Evolutionary conservation across 352 stramenopile species (phyloP), one percentile per base, ranked within the genome.

Genomic region (Globisporangium irregulare): DNA sequence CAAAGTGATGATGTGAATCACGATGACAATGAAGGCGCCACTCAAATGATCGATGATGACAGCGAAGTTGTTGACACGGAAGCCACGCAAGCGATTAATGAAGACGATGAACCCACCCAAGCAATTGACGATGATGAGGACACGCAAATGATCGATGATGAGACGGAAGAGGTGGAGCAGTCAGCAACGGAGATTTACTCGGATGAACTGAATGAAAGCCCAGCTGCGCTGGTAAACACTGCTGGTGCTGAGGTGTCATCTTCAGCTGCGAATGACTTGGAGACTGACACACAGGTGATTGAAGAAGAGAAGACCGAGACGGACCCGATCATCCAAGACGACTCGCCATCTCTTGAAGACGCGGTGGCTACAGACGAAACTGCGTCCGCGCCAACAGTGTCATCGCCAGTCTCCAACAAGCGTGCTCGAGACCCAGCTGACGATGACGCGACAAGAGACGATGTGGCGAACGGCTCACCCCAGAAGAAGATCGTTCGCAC

Each of bases 31-130:
- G 64, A 71, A 34, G 61, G 69, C 20, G 59, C 65, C 4, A 70
- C 60, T 7, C 73, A 78, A 65, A 63, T 77, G 41, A 43, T 72
- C 5, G 65, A 73, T 54, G 54, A 77, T 43, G 74, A 54, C 22
- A 12, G 67, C 10, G 48, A 50, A 56, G 62, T 58, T 50, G 54
- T 38, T 29, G 38, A 38, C 54, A 27, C 15, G 51, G 14, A 9
- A n/a, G 56, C 18, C 5, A 62, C 50, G 22, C 61, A 51, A 68
- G 57, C 51, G 8, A 20, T 56, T n/a, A 53, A 53, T 14, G 41
- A 64, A 6, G 56, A 18, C 43, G 66, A 54, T 25, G 41, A 36
- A 41, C 15, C 18, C 9, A 67, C 66, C 12, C 53, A 60, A 18
- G 58, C 25, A 9, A 57, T 48, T 22, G 34, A 41, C 15, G 34